phyloP scores from a whole-genome alignment of 345 rosid species.

The Gossypium longicalyx region DNA sequence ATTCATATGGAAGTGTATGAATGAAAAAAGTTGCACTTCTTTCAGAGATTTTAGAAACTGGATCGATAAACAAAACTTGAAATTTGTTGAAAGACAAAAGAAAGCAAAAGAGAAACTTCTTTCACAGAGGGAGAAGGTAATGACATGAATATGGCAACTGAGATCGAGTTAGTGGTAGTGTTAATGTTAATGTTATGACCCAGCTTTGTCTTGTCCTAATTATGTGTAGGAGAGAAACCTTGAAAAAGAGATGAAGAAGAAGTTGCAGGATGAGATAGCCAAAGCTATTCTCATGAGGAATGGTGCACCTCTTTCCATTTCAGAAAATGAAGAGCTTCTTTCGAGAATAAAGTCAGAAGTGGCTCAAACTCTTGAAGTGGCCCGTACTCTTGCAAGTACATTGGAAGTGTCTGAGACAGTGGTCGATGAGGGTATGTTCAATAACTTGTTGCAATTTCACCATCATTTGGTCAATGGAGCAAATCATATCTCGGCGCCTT shows the following conservation, averaged over 20 bases:
- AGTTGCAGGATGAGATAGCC: slow-evolving; percentile 20
- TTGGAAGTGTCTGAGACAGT: slow-evolving; percentile 7
- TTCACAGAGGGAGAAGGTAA: slow-evolving; percentile 19
- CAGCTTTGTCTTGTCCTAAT: background rate
- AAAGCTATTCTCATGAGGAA: slow-evolving; percentile 18
- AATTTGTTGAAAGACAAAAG: slow-evolving; percentile 17
- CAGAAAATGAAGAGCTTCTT: slow-evolving; percentile 19
- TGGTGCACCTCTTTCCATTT: slow-evolving; percentile 18
- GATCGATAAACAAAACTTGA: slow-evolving; percentile 16
- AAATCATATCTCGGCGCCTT: background rate
- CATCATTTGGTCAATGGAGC: too few species aligned
- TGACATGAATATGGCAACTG: background rate
- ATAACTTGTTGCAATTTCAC: background rate
- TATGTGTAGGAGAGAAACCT: slow-evolving; percentile 19
- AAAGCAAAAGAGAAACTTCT: slow-evolving; percentile 1
- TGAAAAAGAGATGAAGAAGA: slow-evolving; percentile 19
- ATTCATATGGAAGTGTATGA: background rate
- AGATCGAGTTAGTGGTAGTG: background rate
- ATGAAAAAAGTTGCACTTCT: background rate
- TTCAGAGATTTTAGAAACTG: slow-evolving; percentile 21
- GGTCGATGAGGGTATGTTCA: slow-evolving; percentile 10
- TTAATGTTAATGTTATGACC: background rate
- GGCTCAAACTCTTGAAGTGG: slow-evolving; percentile 23
- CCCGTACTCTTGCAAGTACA: slow-evolving; percentile 19
- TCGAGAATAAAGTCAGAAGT: slow-evolving; percentile 22